Evolutionary conservation across 306 rosid genomes (phyloP).

Genomic region (Morella rubra): DNA sequence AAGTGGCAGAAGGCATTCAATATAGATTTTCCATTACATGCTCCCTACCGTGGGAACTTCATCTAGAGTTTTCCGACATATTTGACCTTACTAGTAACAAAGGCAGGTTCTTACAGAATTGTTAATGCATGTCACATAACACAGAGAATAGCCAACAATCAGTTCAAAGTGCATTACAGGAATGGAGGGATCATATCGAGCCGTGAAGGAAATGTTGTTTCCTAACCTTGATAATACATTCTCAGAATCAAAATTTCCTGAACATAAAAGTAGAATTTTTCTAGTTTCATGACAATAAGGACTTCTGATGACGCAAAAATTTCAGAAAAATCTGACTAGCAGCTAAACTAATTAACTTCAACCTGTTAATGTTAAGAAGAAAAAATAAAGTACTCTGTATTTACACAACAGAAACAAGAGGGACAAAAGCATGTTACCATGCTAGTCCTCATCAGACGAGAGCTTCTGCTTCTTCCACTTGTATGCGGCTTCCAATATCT

Average conservation of each 20-base stretch:
- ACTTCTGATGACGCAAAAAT: neutral
- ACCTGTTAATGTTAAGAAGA: neutral
- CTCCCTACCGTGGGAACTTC: neutral
- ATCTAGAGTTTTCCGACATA: neutral
- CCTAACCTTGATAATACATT: neutral
- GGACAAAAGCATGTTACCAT: neutral
- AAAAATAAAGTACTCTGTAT: neutral
- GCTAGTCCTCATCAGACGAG: constrained; percentile 49
- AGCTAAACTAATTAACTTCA: neutral
- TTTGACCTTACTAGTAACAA: too few relatives aligned
- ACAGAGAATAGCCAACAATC: neutral
- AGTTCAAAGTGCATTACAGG: neutral
- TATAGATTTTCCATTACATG: neutral
- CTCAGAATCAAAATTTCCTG: neutral
- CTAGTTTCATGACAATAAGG: too few relatives aligned
- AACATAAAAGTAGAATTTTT: neutral
- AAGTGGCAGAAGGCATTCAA: neutral
- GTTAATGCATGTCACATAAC: neutral
- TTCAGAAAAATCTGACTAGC: neutral
- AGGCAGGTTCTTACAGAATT: too few relatives aligned
- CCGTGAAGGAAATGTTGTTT: neutral
- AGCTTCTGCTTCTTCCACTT: constrained; percentile 85
- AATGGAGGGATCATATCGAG: neutral
- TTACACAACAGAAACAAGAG: constrained; percentile 21
- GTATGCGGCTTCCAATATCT: constrained; percentile 85